Conservation (phyloP, 1,284 basidiomycete genomes). For the Cryptococcus sp. region DNA sequence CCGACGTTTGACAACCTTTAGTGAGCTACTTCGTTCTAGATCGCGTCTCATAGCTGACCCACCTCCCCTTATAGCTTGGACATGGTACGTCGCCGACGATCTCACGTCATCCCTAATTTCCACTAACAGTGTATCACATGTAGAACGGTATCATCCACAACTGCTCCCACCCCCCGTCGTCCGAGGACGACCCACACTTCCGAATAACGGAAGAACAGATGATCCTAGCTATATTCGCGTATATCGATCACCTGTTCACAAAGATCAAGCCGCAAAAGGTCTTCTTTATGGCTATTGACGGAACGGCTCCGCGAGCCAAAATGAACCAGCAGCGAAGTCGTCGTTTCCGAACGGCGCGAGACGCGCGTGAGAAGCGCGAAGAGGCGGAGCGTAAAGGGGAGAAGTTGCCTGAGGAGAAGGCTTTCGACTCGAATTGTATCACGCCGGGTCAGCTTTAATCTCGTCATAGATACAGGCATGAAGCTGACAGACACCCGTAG, state of each 20-base stretch:
- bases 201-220: constrained; percentile 95
- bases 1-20: constrained; percentile 56
- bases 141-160: constrained; percentile 99
- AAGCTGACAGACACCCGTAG: constrained; percentile 54
- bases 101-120: constrained; percentile 2
- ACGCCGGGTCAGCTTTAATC: constrained; percentile 75
- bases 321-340: constrained; percentile 99
- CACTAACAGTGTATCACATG: constrained; percentile 63
- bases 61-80: constrained; percentile 31
- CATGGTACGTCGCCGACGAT: constrained; percentile 27
- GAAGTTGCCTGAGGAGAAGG: constrained; percentile 86
- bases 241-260: constrained; percentile 94
- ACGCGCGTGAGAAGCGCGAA: constrained; percentile 82
- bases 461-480: not conserved
- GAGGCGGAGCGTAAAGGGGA: constrained; percentile 88
- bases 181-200: constrained; percentile 90
- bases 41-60: constrained; percentile 60
- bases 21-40: constrained; percentile 28
- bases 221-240: constrained; percentile 93
- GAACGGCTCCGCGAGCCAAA: constrained; percentile 96
- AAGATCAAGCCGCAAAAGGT: constrained; percentile 97
- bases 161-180: constrained; percentile 62
- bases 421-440: constrained; percentile 98
- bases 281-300: constrained; percentile 98
- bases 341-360: constrained; percentile 92